Percentiles rank a stretch among this genome's conserved stretches.
Evolutionary conservation across 805 yeast species (phyloP).

Genomic region (Metschnikowia continentalis): DNA sequence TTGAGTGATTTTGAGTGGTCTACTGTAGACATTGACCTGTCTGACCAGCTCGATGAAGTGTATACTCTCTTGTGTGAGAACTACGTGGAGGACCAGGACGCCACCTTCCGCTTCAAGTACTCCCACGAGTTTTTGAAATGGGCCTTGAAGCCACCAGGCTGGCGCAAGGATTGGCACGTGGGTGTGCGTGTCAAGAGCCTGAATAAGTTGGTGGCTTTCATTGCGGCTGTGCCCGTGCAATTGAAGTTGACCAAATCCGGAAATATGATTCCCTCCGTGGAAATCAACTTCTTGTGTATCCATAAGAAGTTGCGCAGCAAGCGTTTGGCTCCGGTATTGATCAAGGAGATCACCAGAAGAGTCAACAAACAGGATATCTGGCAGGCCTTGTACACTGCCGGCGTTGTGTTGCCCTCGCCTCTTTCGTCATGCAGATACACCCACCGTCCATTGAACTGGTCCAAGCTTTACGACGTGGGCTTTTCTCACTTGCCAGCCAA

Average conservation of each 20-base stretch:
- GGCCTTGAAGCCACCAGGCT: conserved; percentile 95
- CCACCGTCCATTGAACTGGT: conserved; percentile 93
- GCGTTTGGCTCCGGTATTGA: conserved; percentile 89
- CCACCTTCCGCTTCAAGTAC: conserved; percentile 87
- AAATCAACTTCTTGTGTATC: conserved; percentile 89
- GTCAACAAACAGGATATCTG: conserved; percentile 81
- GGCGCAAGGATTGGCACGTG: conserved; percentile 82
- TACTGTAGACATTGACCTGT: conserved; percentile 57
- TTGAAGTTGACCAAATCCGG: conserved; percentile 54
- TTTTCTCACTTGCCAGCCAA: conserved; percentile 75
- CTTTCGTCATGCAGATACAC: conserved; percentile 82
- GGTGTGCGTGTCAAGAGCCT: conserved; percentile 84
- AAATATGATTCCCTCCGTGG: conserved; percentile 57
- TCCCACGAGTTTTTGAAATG: conserved; percentile 78
- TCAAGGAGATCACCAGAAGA: conserved; percentile 90
- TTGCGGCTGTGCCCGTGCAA: conserved; percentile 80
- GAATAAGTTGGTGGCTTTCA: conserved; percentile 82
- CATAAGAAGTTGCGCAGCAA: conserved; percentile 93
- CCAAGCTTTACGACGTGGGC: conserved; percentile 82
- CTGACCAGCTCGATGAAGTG: conserved; percentile 66
- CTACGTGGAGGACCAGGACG: conserved; percentile 93
- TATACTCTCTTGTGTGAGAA: conserved; percentile 78
- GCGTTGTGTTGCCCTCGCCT: conserved; percentile 89
- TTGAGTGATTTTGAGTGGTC: conserved; percentile 86
- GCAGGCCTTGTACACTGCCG: conserved; percentile 96